Evolutionary conservation across 2,329 filamentous ascomycete genomes (phyloP).

Genomic region (Fusarium pseudoanthophilum): DNA sequence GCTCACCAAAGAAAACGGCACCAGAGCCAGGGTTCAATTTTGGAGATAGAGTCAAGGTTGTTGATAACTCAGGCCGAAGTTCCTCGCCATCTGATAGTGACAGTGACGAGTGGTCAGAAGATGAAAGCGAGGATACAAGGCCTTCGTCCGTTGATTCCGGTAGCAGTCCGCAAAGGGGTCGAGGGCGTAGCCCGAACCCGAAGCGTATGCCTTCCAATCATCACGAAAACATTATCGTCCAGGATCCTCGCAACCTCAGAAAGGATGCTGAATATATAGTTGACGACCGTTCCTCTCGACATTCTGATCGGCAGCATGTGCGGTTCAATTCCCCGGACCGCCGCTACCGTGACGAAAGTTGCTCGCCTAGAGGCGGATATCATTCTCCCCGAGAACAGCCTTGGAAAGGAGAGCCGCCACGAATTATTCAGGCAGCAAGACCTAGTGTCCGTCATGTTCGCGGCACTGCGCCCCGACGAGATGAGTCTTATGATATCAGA

Average conservation of each 20-base stretch:
- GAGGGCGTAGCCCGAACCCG: constrained; percentile 21
- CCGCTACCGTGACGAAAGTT: constrained; percentile 5
- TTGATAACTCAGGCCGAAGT: constrained; percentile 19
- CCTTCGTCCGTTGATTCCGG: constrained; percentile 30
- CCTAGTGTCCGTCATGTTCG: constrained; percentile 30
- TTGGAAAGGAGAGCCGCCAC: constrained; percentile 22
- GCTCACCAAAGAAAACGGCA: not conserved
- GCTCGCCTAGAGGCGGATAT: constrained; percentile 19
- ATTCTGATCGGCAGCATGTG: constrained; percentile 13
- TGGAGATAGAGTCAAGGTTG: not conserved
- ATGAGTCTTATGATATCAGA: constrained; percentile 18
- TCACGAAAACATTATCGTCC: constrained; percentile 8
- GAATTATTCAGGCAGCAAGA: constrained; percentile 30
- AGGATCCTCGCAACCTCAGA: not conserved
- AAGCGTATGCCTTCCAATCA: constrained; percentile 4
- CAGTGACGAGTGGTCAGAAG: constrained; percentile 10
- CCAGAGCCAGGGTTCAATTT: not conserved
- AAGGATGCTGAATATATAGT: not conserved
- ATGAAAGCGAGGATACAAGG: constrained; percentile 27
- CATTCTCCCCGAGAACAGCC: constrained; percentile 15
- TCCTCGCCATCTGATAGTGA: constrained; percentile 18
- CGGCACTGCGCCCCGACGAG: constrained; percentile 26
- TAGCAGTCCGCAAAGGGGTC: not conserved
- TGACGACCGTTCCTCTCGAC: not conserved
- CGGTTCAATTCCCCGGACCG: constrained; percentile 13